Percentiles rank a stretch among this genome's conserved stretches.
Evolutionary conservation across 2,329 filamentous ascomycete species (phyloP).

Genomic region (Claviceps sp.): DNA sequence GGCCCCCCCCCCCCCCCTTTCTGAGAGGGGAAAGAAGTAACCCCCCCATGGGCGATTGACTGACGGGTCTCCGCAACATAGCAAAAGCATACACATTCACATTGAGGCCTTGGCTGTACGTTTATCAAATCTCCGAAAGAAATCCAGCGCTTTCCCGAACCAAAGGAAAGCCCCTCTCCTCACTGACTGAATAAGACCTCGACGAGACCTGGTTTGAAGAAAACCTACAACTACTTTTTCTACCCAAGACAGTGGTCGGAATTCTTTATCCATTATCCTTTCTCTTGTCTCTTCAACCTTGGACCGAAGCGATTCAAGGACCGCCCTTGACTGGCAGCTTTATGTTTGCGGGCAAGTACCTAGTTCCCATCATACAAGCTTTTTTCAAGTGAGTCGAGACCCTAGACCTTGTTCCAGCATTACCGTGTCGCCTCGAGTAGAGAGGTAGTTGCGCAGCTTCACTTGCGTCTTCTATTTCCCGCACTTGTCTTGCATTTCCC

Average conservation of each 20-base stretch:
- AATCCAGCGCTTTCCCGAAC: slow-evolving; percentile 14
- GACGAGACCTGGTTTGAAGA: slow-evolving; percentile 24
- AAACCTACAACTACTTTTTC: slow-evolving; percentile 16
- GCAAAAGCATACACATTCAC: slow-evolving; percentile 18
- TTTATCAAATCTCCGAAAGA: slow-evolving; percentile 26
- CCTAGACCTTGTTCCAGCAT: slow-evolving; percentile 19
- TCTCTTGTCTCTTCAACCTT: slow-evolving; percentile 22
- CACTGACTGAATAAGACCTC: slow-evolving; percentile 23
- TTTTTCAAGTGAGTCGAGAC: slow-evolving; percentile 43
- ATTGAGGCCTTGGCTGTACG: slow-evolving; percentile 15
- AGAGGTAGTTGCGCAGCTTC: neutral
- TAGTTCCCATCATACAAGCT: slow-evolving; percentile 41
- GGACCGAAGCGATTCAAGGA: slow-evolving; percentile 11
- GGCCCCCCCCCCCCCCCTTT: slow-evolving; percentile 10
- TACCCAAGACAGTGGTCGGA: slow-evolving; percentile 26
- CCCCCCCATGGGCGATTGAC: slow-evolving; percentile 14
- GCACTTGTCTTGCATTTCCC: neutral
- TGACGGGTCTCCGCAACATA: slow-evolving; percentile 18
- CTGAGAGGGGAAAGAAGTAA: slow-evolving; percentile 19
- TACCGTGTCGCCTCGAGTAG: neutral
- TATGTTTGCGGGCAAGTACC: slow-evolving; percentile 46
- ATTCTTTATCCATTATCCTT: slow-evolving; percentile 19
- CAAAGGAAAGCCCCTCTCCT: slow-evolving; percentile 16
- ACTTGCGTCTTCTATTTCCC: neutral
- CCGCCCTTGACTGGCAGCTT: slow-evolving; percentile 27